Evolutionary conservation across 1,284 basidiomycete genomes (phyloP).

Genomic region (Albatrellus sp.): DNA sequence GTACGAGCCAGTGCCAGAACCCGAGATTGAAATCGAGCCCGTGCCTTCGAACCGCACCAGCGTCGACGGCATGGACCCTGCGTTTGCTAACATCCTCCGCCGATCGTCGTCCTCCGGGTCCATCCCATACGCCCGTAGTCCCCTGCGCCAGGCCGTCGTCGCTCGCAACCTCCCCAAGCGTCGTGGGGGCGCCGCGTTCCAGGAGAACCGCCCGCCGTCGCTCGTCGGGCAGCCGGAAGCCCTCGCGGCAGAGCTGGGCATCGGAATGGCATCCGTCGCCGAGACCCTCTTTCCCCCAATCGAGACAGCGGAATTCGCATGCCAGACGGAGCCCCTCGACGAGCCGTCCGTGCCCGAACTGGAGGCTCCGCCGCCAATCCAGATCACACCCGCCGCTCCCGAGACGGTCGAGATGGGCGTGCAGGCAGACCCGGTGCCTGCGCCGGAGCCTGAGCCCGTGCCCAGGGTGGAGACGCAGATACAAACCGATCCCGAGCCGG

Average conservation of each 20-base stretch:
- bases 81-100: slow-evolving; percentile 64
- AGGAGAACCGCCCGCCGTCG: slow-evolving; percentile 53
- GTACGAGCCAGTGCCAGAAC: too few species aligned
- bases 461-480: slow-evolving; percentile 5
- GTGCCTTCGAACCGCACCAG: slow-evolving; percentile 45
- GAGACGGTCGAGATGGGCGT: slow-evolving; percentile 25
- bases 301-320: slow-evolving; percentile 48
- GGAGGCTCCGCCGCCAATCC: slow-evolving; percentile 13
- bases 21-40: slow-evolving; percentile 19
- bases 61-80: slow-evolving; percentile 76
- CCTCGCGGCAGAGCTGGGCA: slow-evolving; percentile 51
- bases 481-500: slow-evolving; percentile 7
- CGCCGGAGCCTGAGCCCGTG: slow-evolving; percentile 14
- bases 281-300: slow-evolving; percentile 15
- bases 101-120: slow-evolving; percentile 46
- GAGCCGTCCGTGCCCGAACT: slow-evolving; percentile 20
- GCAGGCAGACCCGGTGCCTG: slow-evolving; percentile 33
- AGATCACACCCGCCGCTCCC: slow-evolving; percentile 16
- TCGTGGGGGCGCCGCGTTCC: slow-evolving; percentile 52
- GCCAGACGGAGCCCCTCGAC: slow-evolving; percentile 43
- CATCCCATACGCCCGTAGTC: slow-evolving; percentile 34
- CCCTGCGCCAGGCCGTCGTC: slow-evolving; percentile 42
- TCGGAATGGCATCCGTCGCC: slow-evolving; percentile 27
- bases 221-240: slow-evolving; percentile 58
- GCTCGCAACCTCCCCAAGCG: slow-evolving; percentile 36